These are phyloP conservation scores for Diatrype stigma DNA, from an alignment of 2,329 filamentous ascomycete species.

Conservation along the genomic window DNA sequence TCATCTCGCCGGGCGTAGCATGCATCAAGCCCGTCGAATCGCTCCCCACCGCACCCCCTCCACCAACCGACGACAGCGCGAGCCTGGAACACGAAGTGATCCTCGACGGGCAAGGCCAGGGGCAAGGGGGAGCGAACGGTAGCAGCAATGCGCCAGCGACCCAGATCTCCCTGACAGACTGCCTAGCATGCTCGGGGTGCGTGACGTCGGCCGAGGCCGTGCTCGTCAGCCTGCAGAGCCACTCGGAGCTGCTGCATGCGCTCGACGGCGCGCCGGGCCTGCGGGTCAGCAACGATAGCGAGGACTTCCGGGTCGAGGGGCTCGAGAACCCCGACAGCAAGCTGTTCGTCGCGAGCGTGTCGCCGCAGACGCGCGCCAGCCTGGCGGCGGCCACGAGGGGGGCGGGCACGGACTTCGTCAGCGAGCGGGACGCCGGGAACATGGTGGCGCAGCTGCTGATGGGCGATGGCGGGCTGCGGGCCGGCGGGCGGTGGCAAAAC, in stretches of 20 bases:
- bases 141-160: constrained; percentile 63
- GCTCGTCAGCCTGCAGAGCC: constrained; percentile 90
- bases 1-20: constrained; percentile 94
- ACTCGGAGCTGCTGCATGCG: constrained; percentile 81
- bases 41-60: constrained; percentile 61
- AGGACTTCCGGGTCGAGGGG: constrained; percentile 39
- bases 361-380: constrained; percentile 85
- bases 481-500: constrained; percentile 68
- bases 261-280: constrained; percentile 64
- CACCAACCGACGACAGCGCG: constrained; percentile 21
- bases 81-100: constrained; percentile 75
- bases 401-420: too few species aligned
- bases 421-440: constrained; percentile 67
- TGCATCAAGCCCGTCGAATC: constrained; percentile 98
- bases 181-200: constrained; percentile 93
- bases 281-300: constrained; percentile 29
- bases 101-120: constrained; percentile 83
- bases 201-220: constrained; percentile 97
- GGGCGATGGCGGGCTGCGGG: constrained; percentile 61
- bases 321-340: constrained; percentile 59
- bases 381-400: constrained; percentile 78
- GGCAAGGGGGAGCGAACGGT: constrained; percentile 45
- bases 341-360: constrained; percentile 88
- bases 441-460: constrained; percentile 80
- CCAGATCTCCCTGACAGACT: constrained; percentile 94